Conservation (phyloP, 2,329 filamentous ascomycete species). For the Microcyclospora pomicola region DNA sequence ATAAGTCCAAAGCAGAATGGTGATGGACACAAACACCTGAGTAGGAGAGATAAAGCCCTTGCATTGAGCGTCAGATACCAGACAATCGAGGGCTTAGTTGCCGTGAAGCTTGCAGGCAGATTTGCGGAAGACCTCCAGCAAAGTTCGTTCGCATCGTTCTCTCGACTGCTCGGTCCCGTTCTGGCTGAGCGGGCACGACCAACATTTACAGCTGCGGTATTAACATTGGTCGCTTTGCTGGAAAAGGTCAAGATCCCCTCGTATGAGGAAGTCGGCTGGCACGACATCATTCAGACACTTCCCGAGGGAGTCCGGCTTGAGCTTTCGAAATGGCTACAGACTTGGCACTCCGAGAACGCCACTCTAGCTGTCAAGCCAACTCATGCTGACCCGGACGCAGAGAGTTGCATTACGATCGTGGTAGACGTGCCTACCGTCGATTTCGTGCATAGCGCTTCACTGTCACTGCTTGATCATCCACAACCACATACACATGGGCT, state of each 20-base stretch:
- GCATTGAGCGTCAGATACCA: slow-evolving; percentile 63
- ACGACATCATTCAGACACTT: slow-evolving; percentile 37
- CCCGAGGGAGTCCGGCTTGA: slow-evolving; percentile 30
- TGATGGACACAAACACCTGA: slow-evolving; percentile 5
- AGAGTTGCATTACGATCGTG: slow-evolving; percentile 57
- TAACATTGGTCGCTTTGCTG: slow-evolving; percentile 42
- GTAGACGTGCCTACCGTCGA: slow-evolving; percentile 78
- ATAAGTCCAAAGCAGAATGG: slow-evolving; percentile 44
- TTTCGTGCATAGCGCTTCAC: slow-evolving; percentile 59
- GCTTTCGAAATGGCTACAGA: slow-evolving; percentile 37
- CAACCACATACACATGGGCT: background rate
- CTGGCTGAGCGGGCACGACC: slow-evolving; percentile 34
- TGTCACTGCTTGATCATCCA: slow-evolving; percentile 12
- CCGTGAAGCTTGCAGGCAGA: slow-evolving; percentile 30
- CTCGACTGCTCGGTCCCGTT: slow-evolving; percentile 38
- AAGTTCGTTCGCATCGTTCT: slow-evolving; percentile 34
- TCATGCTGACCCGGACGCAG: slow-evolving; percentile 7
- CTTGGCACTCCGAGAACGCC: slow-evolving; percentile 38
- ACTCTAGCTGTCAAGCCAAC: slow-evolving; percentile 12
- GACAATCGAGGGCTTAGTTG: slow-evolving; percentile 60
- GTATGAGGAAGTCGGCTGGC: slow-evolving; percentile 42
- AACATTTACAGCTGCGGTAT: slow-evolving; percentile 29
- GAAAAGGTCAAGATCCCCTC: slow-evolving; percentile 38
- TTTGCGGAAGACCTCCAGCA: slow-evolving; percentile 35
- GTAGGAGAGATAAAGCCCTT: slow-evolving; percentile 32